These are phyloP conservation scores for Seiridium unicorne DNA, from an alignment of 2,329 filamentous ascomycete genomes.

Conservation along the genomic window DNA sequence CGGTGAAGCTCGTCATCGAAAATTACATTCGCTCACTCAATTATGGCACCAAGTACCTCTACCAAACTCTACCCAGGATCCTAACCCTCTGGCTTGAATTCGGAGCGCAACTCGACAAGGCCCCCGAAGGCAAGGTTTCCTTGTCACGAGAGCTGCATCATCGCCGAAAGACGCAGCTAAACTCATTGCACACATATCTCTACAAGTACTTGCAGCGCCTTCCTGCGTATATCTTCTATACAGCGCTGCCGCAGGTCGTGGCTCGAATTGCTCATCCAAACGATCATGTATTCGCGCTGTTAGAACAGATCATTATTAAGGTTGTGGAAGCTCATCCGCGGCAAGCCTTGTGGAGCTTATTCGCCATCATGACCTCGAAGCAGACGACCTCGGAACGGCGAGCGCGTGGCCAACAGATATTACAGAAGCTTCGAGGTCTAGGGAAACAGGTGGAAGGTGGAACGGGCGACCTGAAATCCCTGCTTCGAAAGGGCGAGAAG, in stretches of 20 bases:
- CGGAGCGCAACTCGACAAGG: slow-evolving; percentile 69
- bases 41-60: slow-evolving; percentile 92
- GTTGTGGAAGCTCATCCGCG: slow-evolving; percentile 86
- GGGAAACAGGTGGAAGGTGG: slow-evolving; percentile 51
- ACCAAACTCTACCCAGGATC: slow-evolving; percentile 88
- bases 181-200: slow-evolving; percentile 69
- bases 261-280: slow-evolving; percentile 93
- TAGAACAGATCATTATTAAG: slow-evolving; percentile 79
- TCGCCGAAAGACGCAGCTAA: slow-evolving; percentile 63
- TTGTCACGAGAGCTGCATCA: slow-evolving; percentile 51
- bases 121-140: slow-evolving; percentile 53
- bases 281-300: slow-evolving; percentile 68
- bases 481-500: slow-evolving; percentile 78
- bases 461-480: slow-evolving; percentile 60
- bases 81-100: slow-evolving; percentile 94
- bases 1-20: slow-evolving; percentile 81
- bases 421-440: slow-evolving; percentile 46
- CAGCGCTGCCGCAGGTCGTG: slow-evolving; percentile 85
- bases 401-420: slow-evolving; percentile 48
- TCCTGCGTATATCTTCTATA: slow-evolving; percentile 77
- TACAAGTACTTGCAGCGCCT: slow-evolving; percentile 74
- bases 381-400: slow-evolving; percentile 63
- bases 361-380: slow-evolving; percentile 81
- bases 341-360: slow-evolving; percentile 86
- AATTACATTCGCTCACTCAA: slow-evolving; percentile 87